A percentile compares a stretch with the other conserved stretches of the same genome.
Evolutionary conservation across 108 stramenopile genomes (phyloP).

Genomic region (Cyclotella cryptica): DNA sequence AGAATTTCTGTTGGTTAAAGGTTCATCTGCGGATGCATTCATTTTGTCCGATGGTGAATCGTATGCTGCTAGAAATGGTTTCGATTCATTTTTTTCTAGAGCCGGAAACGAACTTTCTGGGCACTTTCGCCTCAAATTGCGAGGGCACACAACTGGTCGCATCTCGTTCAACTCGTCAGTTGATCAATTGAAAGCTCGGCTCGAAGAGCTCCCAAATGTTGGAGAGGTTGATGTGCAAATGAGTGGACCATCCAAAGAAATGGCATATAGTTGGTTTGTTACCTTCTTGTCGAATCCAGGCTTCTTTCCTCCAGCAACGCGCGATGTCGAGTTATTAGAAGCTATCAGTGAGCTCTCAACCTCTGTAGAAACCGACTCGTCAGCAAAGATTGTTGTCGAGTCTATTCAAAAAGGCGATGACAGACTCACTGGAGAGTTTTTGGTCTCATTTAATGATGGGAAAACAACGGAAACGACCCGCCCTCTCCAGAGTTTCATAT

Average conservation of each 20-base stretch:
- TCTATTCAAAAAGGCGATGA: conserved; percentile 32
- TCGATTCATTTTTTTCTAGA: conserved; percentile 47
- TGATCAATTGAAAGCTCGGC: conserved; percentile 59
- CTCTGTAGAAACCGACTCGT: conserved; percentile 32
- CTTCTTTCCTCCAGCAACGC: conserved; percentile 75
- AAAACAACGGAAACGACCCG: conserved; percentile 44
- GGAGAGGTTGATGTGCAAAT: conserved; percentile 73
- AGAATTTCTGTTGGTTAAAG: conserved; percentile 47
- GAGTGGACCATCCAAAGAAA: conserved; percentile 61
- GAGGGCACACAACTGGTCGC: conserved; percentile 63
- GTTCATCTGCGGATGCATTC: conserved; percentile 61
- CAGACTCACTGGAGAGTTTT: conserved; percentile 66
- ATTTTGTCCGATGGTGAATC: conserved; percentile 71
- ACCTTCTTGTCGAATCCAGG: conserved; percentile 85
- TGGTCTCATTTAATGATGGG: conserved; percentile 54
- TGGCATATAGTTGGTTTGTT: conserved; percentile 83
- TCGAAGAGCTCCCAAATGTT: conserved; percentile 82
- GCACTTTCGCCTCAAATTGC: conserved; percentile 65
- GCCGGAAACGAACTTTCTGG: conserved; percentile 77
- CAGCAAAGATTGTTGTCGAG: conserved; percentile 27
- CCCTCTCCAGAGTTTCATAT: conserved; percentile 62
- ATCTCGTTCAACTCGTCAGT: conserved; percentile 88
- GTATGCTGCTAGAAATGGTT: conserved; percentile 48
- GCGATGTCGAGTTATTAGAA: conserved; percentile 60
- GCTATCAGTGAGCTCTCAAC: conserved; percentile 46